Evolutionary conservation across 2,329 filamentous ascomycete species (phyloP).

Genomic region (Colletotrichum sp.): DNA sequence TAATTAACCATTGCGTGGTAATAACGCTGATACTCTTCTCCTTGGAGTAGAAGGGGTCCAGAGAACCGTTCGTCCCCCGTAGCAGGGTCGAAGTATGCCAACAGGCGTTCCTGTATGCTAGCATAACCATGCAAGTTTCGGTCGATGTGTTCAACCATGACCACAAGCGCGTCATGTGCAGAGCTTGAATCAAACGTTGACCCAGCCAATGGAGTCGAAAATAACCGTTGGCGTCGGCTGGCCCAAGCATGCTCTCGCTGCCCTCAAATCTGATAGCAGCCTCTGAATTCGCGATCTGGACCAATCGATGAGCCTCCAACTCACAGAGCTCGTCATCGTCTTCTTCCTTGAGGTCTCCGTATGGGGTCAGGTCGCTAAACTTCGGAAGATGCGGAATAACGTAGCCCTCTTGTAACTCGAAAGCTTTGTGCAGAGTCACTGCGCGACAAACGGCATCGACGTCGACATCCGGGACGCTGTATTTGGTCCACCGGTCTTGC

Average conservation of each 20-base stretch:
- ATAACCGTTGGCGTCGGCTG: not conserved
- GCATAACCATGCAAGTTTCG: no score
- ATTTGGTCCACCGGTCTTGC: not conserved
- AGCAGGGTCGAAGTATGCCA: not conserved
- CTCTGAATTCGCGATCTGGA: not conserved
- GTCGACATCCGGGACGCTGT: fast-evolving
- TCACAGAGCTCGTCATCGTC: not conserved
- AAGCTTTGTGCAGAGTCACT: not conserved
- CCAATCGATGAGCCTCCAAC: not conserved
- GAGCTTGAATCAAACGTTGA: not conserved
- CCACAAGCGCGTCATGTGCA: not conserved
- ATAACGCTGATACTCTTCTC: not conserved
- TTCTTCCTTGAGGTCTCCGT: not conserved
- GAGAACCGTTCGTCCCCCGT: not conserved
- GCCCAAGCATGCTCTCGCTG: not conserved
- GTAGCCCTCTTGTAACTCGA: not conserved
- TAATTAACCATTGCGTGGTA: not conserved
- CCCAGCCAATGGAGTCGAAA: not conserved
- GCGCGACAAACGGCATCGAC: not conserved
- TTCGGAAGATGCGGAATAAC: fast-evolving
- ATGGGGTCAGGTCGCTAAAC: not conserved
- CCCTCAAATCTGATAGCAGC: no score
- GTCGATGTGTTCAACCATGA: not conserved
- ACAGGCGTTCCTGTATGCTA: not conserved
- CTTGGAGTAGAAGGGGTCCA: not conserved